phyloP scores from a whole-genome alignment of 2,329 filamentous ascomycete genomes.

The Aplosporella prunicola region DNA sequence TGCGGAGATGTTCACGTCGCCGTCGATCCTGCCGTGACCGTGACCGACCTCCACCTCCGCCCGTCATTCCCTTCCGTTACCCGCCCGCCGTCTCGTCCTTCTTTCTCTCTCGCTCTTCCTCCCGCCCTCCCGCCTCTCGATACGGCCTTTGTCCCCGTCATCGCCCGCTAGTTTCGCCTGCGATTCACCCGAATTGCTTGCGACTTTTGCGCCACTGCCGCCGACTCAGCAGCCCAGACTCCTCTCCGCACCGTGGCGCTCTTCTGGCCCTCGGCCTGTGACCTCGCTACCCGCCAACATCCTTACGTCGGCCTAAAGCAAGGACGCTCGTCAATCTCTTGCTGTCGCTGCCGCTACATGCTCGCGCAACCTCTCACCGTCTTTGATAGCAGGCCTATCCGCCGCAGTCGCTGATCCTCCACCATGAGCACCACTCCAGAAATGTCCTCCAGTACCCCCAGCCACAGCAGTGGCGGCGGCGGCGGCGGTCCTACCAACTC shows the following conservation, averaged over 20 bases:
- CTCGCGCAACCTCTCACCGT: neutral
- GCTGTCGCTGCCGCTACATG: slow-evolving; percentile 4
- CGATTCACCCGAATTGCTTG: too few species aligned
- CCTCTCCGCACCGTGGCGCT: too few species aligned
- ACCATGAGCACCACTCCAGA: slow-evolving; percentile 12
- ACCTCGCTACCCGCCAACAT: slow-evolving; percentile 3
- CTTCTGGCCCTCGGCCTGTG: neutral
- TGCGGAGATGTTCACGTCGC: too few species aligned
- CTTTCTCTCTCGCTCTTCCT: neutral
- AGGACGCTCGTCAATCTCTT: slow-evolving; percentile 6
- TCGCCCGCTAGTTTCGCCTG: too few species aligned
- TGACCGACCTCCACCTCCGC: too few species aligned
- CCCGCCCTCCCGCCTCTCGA: neutral
- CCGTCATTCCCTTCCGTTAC: too few species aligned
- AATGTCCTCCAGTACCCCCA: slow-evolving; percentile 12
- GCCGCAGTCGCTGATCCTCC: slow-evolving; percentile 10
- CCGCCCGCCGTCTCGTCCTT: neutral
- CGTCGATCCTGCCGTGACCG: too few species aligned
- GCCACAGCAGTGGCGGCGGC: slow-evolving; percentile 20
- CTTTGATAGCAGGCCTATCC: neutral
- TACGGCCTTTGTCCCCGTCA: neutral
- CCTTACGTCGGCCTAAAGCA: slow-evolving; percentile 5
- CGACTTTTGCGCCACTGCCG: too few species aligned
- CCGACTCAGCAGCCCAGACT: too few species aligned
- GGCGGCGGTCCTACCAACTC: slow-evolving; percentile 53